A percentile compares a stretch with the other conserved stretches of the same genome.
Evolutionary conservation across 192 early-diverging fungal species (phyloP).

Genomic region (Endogone sp.): DNA sequence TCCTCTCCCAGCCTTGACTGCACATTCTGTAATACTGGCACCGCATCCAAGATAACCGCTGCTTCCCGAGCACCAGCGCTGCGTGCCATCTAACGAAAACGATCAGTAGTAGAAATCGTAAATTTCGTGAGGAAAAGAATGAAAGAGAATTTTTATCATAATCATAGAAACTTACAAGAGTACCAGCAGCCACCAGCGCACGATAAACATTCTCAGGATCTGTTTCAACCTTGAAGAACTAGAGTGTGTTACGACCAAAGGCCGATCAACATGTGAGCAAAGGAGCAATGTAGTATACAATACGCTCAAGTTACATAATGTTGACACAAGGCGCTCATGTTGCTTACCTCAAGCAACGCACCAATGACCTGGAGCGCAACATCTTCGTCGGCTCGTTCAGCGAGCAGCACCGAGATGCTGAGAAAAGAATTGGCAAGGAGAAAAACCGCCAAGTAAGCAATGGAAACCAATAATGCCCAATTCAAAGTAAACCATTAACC

Average conservation of each 20-base stretch:
- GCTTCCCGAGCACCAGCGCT: not conserved
- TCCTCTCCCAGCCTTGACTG: too few relatives aligned
- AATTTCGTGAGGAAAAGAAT: not conserved
- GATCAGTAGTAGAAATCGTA: too few relatives aligned
- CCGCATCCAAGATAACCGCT: not conserved
- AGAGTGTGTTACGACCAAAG: not conserved
- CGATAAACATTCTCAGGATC: conserved; percentile 62
- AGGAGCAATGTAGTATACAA: not conserved
- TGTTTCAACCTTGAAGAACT: conserved; percentile 47
- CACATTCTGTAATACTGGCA: not conserved
- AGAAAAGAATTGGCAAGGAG: not conserved
- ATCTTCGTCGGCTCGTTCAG: conserved; percentile 38
- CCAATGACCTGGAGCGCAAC: conserved; percentile 47
- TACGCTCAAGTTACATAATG: conserved; percentile 9
- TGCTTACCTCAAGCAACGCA: conserved; percentile 39
- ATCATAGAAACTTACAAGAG: conserved; percentile 39
- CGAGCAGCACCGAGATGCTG: conserved; percentile 39
- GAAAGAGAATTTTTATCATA: conserved; percentile 5
- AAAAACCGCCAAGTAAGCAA: not conserved
- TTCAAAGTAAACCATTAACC: too few relatives aligned
- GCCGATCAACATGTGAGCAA: not conserved
- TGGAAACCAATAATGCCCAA: too few relatives aligned
- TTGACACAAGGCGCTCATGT: conserved; percentile 1
- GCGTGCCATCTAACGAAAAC: not conserved
- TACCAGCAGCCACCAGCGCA: conserved; percentile 57